Percentiles rank a stretch among this genome's conserved stretches.
phyloP scores from a whole-genome alignment of 352 stramenopile species.

The Hyaloperonospora arabidopsidis region DNA sequence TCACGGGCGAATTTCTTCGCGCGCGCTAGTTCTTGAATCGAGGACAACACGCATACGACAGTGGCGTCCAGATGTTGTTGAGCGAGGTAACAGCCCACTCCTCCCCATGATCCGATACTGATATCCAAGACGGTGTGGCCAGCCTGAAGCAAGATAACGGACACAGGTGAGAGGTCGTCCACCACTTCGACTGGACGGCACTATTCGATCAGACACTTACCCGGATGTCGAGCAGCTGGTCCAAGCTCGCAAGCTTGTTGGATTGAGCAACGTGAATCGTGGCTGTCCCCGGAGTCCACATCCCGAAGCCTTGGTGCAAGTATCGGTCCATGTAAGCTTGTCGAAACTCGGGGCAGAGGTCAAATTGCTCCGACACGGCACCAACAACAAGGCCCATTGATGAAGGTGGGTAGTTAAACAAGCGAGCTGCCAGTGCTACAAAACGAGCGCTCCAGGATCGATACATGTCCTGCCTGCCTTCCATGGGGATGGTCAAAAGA shows the following conservation, averaged over 20 bases:
- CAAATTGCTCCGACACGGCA: slow-evolving; percentile 64
- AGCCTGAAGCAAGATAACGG: slow-evolving; percentile 23
- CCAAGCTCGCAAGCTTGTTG: slow-evolving; percentile 62
- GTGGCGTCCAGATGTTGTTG: slow-evolving; percentile 38
- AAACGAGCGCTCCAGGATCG: slow-evolving; percentile 72
- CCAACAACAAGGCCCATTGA: slow-evolving; percentile 63
- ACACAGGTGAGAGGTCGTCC: background rate
- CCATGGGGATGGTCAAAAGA: slow-evolving; percentile 75
- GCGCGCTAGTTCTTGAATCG: slow-evolving; percentile 46
- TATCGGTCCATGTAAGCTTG: slow-evolving; percentile 70
- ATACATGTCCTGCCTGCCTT: slow-evolving; percentile 81
- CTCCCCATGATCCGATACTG: slow-evolving; percentile 74
- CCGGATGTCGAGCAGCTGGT: slow-evolving; percentile 50
- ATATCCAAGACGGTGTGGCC: slow-evolving; percentile 72
- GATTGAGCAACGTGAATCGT: slow-evolving; percentile 55
- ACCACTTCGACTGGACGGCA: background rate
- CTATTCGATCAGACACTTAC: slow-evolving; percentile 18
- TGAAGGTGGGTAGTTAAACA: slow-evolving; percentile 74
- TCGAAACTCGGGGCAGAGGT: slow-evolving; percentile 62
- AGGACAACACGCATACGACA: slow-evolving; percentile 51
- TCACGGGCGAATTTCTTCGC: slow-evolving; percentile 55
- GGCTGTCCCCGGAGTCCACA: slow-evolving; percentile 46
- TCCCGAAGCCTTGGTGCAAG: slow-evolving; percentile 65
- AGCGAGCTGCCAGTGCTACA: slow-evolving; percentile 54
- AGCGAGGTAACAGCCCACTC: slow-evolving; percentile 67